Percentiles rank a stretch among this genome's conserved stretches.
These are phyloP conservation scores for Trypanosoma grayi DNA, from an alignment of 208 protist species.

Conservation along the genomic window DNA sequence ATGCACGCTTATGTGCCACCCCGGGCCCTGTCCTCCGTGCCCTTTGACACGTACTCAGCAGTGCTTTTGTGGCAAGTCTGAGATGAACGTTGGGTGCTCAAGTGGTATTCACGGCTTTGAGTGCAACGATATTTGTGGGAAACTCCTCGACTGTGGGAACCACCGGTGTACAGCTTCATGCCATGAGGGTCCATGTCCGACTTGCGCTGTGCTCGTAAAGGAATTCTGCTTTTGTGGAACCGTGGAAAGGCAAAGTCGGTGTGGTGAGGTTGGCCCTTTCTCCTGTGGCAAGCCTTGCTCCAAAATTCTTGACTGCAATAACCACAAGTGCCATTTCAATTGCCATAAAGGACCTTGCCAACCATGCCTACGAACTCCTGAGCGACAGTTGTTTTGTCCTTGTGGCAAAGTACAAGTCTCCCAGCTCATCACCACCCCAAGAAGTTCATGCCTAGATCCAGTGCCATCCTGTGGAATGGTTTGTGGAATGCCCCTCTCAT, in stretches of 20 bases:
- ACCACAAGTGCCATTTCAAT: conserved; percentile 65
- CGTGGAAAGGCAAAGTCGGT: conserved; percentile 35
- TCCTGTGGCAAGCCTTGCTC: conserved; percentile 41
- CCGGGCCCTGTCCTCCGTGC: conserved; percentile 75
- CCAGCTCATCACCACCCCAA: conserved; percentile 20
- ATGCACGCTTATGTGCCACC: conserved; percentile 82
- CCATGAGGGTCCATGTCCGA: conserved; percentile 82
- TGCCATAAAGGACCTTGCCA: conserved; percentile 83
- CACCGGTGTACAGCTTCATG: conserved; percentile 81
- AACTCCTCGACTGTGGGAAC: conserved; percentile 69
- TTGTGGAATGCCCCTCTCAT: conserved; percentile 76
- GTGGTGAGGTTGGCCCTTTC: conserved; percentile 37
- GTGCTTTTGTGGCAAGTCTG: conserved; percentile 82
- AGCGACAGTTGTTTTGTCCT: conserved; percentile 48
- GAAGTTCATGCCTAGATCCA: conserved; percentile 74
- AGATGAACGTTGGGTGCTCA: conserved; percentile 69
- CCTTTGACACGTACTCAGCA: conserved; percentile 46
- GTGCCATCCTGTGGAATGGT: conserved; percentile 79
- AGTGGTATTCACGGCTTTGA: conserved; percentile 68
- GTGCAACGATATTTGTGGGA: conserved; percentile 70
- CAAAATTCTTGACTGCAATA: conserved; percentile 76
- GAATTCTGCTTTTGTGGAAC: conserved; percentile 90
- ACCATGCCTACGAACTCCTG: conserved; percentile 53
- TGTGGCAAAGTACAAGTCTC: conserved; percentile 57
- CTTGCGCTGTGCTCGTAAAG: conserved; percentile 60